A percentile compares a stretch with the other conserved stretches of the same genome.
phyloP scores from a whole-genome alignment of 1,284 basidiomycete genomes.

The Pterula multifida region DNA sequence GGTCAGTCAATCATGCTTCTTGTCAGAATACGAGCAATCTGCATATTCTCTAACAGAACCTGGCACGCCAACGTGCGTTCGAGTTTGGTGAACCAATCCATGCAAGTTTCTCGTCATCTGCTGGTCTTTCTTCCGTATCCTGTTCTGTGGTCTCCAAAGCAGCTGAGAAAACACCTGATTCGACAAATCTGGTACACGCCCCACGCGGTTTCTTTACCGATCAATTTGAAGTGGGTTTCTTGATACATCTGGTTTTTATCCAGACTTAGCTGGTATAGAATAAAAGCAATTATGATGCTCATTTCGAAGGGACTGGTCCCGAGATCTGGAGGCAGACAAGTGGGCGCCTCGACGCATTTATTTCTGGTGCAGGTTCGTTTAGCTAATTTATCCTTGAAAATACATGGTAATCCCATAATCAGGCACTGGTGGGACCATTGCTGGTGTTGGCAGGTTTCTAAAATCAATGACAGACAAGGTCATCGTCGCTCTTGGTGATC shows the following conservation, averaged over 20 bases:
- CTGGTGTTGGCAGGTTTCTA: conserved; percentile 74
- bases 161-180: conserved; percentile 21
- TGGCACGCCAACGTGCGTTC: conserved; percentile 66
- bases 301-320: conserved; percentile 84
- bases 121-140: background rate
- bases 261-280: conserved; percentile 38
- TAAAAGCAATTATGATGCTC: conserved; percentile 81
- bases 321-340: conserved; percentile 94
- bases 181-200: conserved; percentile 34
- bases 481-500: conserved; percentile 78
- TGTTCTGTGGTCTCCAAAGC: conserved; percentile 21
- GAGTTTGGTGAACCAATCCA: conserved; percentile 45
- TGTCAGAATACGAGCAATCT: background rate
- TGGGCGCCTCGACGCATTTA: conserved; percentile 76
- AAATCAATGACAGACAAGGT: conserved; percentile 58
- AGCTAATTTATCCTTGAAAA: conserved; percentile 2
- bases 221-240: conserved; percentile 69
- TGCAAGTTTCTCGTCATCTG: conserved; percentile 11
- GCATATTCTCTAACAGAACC: conserved; percentile 42
- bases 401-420: background rate
- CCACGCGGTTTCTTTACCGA: conserved; percentile 82
- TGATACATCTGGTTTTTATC: background rate
- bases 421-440: conserved; percentile 93
- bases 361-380: conserved; percentile 76
- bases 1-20: conserved; percentile 24